Percentiles rank a stretch among this genome's conserved stretches.
Conservation (phyloP, 495 filamentous ascomycete genomes). For the Aspergillus baeticus region DNA sequence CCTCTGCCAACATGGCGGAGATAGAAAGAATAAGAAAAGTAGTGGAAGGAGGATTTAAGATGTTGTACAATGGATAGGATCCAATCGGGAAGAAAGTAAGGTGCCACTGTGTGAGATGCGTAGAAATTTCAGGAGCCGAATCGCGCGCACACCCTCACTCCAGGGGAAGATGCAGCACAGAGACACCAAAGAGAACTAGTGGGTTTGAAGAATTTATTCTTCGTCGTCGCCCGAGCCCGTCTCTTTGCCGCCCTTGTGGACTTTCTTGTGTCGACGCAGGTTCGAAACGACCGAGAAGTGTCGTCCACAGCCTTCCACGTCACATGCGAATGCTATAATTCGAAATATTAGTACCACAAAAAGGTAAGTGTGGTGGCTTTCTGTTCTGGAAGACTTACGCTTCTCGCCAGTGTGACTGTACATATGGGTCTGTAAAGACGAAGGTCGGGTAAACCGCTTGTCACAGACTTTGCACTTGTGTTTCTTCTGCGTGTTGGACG, state of each 20-base stretch:
- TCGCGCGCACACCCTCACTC: background rate
- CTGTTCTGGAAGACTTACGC: slow-evolving; percentile 65
- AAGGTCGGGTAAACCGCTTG: slow-evolving; percentile 95
- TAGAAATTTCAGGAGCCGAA: slow-evolving; percentile 10
- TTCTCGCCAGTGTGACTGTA: slow-evolving; percentile 99
- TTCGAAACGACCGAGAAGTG: slow-evolving; percentile 99
- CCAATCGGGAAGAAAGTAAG: slow-evolving; percentile 16
- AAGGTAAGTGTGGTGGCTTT: background rate
- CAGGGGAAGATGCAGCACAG: slow-evolving; percentile 9
- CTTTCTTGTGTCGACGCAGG: slow-evolving; percentile 90
- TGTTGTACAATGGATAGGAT: slow-evolving; percentile 43
- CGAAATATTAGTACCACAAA: slow-evolving; percentile 33
- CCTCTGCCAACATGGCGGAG: slow-evolving; percentile 23
- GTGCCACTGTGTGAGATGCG: slow-evolving; percentile 14
- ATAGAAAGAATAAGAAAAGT: slow-evolving; percentile 26
- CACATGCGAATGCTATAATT: slow-evolving; percentile 79
- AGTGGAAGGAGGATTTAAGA: slow-evolving; percentile 23
- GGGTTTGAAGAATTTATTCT: slow-evolving; percentile 30
- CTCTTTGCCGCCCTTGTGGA: slow-evolving; percentile 81
- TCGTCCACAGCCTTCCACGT: slow-evolving; percentile 91
- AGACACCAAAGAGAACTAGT: slow-evolving; percentile 13
- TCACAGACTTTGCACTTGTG: slow-evolving; percentile 99
- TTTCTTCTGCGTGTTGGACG: slow-evolving; percentile 97
- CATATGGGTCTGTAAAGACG: slow-evolving; percentile 96
- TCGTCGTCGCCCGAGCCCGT: slow-evolving; percentile 44